Conservation (phyloP, 768 basidiomycete species). For the Rhizopogon sp. region DNA sequence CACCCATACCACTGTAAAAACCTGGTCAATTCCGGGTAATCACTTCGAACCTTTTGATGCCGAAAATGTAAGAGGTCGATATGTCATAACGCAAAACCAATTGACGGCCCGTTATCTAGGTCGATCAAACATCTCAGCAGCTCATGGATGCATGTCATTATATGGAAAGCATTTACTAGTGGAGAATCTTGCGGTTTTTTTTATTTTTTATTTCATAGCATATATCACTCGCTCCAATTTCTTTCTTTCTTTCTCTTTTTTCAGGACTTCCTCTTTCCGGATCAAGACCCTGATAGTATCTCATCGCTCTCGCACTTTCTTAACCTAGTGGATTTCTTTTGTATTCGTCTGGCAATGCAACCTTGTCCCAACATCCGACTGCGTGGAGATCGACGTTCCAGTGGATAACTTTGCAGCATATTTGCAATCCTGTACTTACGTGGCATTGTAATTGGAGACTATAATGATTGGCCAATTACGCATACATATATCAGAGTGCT, state of each 20-base stretch:
- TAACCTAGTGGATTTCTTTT: too few relatives aligned
- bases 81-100: not conserved
- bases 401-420: too few relatives aligned
- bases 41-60: slow-evolving; percentile 58
- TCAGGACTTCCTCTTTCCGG: not conserved
- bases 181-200: too few relatives aligned
- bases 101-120: slow-evolving; percentile 5
- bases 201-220: too few relatives aligned
- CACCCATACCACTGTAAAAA: slow-evolving; percentile 30
- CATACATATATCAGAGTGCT: too few relatives aligned
- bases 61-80: slow-evolving; percentile 38
- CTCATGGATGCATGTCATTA: slow-evolving; percentile 15
- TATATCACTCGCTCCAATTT: not conserved
- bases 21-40: slow-evolving; percentile 58
- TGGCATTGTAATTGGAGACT: too few relatives aligned
- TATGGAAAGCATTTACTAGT: not conserved
- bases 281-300: not conserved
- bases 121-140: slow-evolving; percentile 18
- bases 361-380: too few relatives aligned
- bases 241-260: not conserved
- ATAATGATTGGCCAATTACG: too few relatives aligned
- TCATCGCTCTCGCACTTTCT: too few relatives aligned
- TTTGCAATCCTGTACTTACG: too few relatives aligned
- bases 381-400: too few relatives aligned
- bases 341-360: too few relatives aligned